Evolutionary conservation across 2,329 filamentous ascomycete species (phyloP).

Genomic region (Neospermospora avenae): DNA sequence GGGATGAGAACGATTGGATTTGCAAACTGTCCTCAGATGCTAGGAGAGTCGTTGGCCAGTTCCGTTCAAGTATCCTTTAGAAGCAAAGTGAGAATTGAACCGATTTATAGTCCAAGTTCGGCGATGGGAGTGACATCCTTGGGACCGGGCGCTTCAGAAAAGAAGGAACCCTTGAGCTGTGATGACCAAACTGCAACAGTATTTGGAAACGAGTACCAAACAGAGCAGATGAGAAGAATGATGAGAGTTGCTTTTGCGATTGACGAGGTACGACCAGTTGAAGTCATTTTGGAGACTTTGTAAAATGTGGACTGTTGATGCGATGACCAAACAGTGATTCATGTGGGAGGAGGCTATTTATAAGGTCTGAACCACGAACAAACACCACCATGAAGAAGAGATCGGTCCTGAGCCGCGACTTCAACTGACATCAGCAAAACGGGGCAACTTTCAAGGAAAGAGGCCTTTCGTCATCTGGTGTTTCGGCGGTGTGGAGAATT

Average conservation of each 20-base stretch:
- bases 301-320: not conserved
- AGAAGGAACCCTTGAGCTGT: not conserved
- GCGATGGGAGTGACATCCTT: constrained; percentile 35
- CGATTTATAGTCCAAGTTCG: constrained; percentile 34
- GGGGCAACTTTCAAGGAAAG: not conserved
- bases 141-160: not conserved
- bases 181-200: not conserved
- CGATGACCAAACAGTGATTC: not conserved
- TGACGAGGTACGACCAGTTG: not conserved
- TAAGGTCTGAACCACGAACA: not conserved
- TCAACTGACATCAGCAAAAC: not conserved
- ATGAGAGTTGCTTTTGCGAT: not conserved
- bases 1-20: no score
- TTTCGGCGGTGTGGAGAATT: not conserved
- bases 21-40: no score
- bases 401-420: not conserved
- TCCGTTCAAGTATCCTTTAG: constrained; percentile 38
- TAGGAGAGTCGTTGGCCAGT: no score
- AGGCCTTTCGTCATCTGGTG: not conserved
- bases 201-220: not conserved
- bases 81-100: constrained; percentile 38
- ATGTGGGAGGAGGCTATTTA: not conserved
- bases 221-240: not conserved
- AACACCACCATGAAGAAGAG: not conserved
- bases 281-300: not conserved